Conservation (phyloP, 495 filamentous ascomycete genomes). For the Elasticomyces elasticus region DNA sequence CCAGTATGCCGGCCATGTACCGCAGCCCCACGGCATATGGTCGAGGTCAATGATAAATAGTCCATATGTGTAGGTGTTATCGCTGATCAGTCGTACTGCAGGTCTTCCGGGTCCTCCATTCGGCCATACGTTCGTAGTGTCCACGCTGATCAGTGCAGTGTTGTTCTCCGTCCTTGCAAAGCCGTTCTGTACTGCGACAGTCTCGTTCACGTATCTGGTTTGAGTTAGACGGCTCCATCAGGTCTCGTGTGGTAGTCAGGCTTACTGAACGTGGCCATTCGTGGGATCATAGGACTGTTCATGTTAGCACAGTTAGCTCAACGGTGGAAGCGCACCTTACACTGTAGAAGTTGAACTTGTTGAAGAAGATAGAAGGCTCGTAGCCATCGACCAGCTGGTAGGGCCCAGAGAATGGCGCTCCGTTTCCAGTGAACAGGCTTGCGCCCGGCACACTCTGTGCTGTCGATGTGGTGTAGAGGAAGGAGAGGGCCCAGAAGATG, state of each 20-base stretch:
- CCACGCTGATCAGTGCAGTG: constrained; percentile 16
- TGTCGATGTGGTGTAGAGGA: not conserved
- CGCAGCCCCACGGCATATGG: constrained; percentile 24
- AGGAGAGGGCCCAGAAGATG: constrained; percentile 2
- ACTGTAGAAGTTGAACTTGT: constrained; percentile 30
- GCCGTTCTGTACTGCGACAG: constrained; percentile 18
- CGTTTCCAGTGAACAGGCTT: constrained; percentile 9
- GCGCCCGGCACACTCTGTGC: constrained; percentile 12
- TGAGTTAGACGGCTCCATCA: not conserved
- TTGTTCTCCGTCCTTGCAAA: constrained; percentile 15
- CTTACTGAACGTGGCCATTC: constrained; percentile 29
- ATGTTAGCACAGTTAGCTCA: not conserved
- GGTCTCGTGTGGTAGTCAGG: not conserved
- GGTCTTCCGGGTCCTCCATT: constrained; percentile 24
- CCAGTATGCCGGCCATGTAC: constrained; percentile 41
- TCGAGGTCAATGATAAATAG: constrained; percentile 22
- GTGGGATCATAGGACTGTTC: constrained; percentile 24
- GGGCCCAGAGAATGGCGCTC: constrained; percentile 8
- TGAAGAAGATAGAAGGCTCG: constrained; percentile 22
- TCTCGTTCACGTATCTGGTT: constrained; percentile 18
- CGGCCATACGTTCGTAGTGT: constrained; percentile 16
- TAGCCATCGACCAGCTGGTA: constrained; percentile 23
- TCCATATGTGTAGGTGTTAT: constrained; percentile 21
- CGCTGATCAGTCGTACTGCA: constrained; percentile 17
- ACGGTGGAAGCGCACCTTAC: not conserved